A percentile compares a stretch with the other conserved stretches of the same genome.
Conservation (phyloP, 371 early-diverging fungal species). For the Circinella umbellata region DNA sequence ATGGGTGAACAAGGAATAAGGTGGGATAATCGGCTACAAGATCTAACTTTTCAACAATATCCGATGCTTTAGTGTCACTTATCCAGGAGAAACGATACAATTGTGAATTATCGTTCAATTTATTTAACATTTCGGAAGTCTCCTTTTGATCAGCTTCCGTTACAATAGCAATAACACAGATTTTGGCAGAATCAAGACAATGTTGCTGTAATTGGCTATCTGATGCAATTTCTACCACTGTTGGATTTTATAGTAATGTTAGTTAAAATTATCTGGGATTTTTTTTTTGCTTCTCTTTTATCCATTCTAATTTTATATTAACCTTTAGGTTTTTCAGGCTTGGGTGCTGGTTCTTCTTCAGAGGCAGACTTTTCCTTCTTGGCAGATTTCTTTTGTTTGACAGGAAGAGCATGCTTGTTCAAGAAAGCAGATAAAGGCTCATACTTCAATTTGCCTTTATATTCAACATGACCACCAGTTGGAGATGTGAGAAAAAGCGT, state of each 20-base stretch:
- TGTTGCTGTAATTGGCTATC: not conserved
- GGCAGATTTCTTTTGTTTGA: slow-evolving; percentile 16
- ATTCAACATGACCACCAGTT: slow-evolving; percentile 32
- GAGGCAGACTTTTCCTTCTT: slow-evolving; percentile 16
- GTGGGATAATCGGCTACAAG: slow-evolving; percentile 74
- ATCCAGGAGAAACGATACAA: slow-evolving; percentile 70
- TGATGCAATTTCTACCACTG: slow-evolving; percentile 17
- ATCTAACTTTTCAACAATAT: slow-evolving; percentile 64
- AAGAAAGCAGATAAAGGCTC: slow-evolving; percentile 61
- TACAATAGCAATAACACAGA: slow-evolving; percentile 69
- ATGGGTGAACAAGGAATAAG: slow-evolving; percentile 67
- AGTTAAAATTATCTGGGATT: no score
- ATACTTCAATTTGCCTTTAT: slow-evolving; percentile 62
- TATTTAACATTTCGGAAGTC: slow-evolving; percentile 56
- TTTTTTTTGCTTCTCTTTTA: not conserved
- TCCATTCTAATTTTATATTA: not conserved
- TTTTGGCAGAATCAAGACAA: slow-evolving; percentile 19
- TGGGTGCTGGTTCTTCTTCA: slow-evolving; percentile 9
- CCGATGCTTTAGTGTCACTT: slow-evolving; percentile 59
- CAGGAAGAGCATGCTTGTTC: slow-evolving; percentile 55
- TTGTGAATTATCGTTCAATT: slow-evolving; percentile 36
- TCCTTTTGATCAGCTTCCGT: slow-evolving; percentile 62
- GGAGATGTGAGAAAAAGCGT: slow-evolving; percentile 65
- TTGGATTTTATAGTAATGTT: not conserved
- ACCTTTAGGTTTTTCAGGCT: not conserved